phyloP scores from a whole-genome alignment of 2,329 filamentous ascomycete genomes.

The Acrodontium crateriforme region DNA sequence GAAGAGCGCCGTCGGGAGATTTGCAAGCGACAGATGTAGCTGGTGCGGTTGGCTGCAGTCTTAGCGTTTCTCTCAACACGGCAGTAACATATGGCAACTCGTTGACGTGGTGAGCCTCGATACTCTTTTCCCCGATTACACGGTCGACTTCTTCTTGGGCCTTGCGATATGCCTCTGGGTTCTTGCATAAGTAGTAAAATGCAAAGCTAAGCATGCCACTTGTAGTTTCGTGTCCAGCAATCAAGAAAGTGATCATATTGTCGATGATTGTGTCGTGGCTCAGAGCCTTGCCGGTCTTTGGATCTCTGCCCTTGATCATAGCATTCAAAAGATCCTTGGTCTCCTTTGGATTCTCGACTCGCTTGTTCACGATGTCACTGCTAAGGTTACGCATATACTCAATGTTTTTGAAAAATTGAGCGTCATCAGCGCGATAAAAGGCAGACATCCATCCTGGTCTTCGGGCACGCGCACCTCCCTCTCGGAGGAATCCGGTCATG shows the following conservation, averaged over 20 bases:
- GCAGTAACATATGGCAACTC: constrained; percentile 54
- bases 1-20: constrained; percentile 12
- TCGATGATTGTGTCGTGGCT: constrained; percentile 49
- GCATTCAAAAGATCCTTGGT: constrained; percentile 55
- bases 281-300: constrained; percentile 52
- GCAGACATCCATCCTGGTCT: constrained; percentile 29
- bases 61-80: constrained; percentile 52
- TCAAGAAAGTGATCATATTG: constrained; percentile 56
- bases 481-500: constrained; percentile 48
- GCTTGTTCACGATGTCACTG: constrained; percentile 45
- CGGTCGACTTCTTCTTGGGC: constrained; percentile 55
- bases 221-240: constrained; percentile 59
- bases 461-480: constrained; percentile 35
- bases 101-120: constrained; percentile 47
- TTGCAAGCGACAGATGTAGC: constrained; percentile 41
- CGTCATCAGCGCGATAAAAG: constrained; percentile 29
- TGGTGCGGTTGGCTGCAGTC: constrained; percentile 45
- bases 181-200: constrained; percentile 51
- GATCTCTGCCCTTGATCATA: constrained; percentile 55
- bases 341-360: constrained; percentile 40
- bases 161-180: constrained; percentile 44
- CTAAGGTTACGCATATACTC: constrained; percentile 41
- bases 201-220: constrained; percentile 52
- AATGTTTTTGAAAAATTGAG: constrained; percentile 35
- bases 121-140: constrained; percentile 44